phyloP scores from a whole-genome alignment of 805 yeast species.

The Candida adriatica region DNA sequence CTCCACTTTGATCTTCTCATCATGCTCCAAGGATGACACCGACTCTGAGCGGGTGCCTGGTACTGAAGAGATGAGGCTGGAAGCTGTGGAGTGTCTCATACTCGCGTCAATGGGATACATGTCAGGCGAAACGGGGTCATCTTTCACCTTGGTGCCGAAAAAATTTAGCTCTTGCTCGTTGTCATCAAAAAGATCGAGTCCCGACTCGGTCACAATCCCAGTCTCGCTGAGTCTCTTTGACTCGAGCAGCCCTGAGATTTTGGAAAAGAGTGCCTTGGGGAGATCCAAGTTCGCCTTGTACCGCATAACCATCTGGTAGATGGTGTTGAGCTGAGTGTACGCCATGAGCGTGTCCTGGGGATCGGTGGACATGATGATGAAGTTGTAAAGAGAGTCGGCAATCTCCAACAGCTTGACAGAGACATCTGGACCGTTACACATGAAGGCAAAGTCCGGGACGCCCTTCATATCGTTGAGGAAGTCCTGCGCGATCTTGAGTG shows the following conservation, averaged over 20 bases:
- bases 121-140: too few relatives aligned
- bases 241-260: slow-evolving; percentile 12
- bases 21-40: neutral
- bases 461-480: slow-evolving; percentile 13
- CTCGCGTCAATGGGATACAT: too few relatives aligned
- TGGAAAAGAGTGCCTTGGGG: slow-evolving; percentile 11
- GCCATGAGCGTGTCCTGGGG: slow-evolving; percentile 11
- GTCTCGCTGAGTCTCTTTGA: slow-evolving; percentile 9
- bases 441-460: slow-evolving; percentile 20
- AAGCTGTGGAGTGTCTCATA: slow-evolving; percentile 5
- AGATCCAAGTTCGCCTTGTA: slow-evolving; percentile 18
- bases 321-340: slow-evolving; percentile 13
- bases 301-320: slow-evolving; percentile 15
- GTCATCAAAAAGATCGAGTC: too few relatives aligned
- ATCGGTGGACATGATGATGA: slow-evolving; percentile 12
- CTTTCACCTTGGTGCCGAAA: too few relatives aligned
- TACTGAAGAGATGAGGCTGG: slow-evolving; percentile 2
- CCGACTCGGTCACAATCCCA: too few relatives aligned
- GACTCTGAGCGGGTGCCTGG: slow-evolving; percentile 3
- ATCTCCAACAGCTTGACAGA: slow-evolving; percentile 18
- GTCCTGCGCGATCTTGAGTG: slow-evolving; percentile 18
- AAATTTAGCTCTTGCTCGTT: too few relatives aligned
- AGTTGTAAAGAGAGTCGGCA: slow-evolving; percentile 19
- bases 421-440: slow-evolving; percentile 22
- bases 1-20: neutral